Conservation (phyloP, 2,329 filamentous ascomycete species). For the Fusarium newnesense region DNA sequence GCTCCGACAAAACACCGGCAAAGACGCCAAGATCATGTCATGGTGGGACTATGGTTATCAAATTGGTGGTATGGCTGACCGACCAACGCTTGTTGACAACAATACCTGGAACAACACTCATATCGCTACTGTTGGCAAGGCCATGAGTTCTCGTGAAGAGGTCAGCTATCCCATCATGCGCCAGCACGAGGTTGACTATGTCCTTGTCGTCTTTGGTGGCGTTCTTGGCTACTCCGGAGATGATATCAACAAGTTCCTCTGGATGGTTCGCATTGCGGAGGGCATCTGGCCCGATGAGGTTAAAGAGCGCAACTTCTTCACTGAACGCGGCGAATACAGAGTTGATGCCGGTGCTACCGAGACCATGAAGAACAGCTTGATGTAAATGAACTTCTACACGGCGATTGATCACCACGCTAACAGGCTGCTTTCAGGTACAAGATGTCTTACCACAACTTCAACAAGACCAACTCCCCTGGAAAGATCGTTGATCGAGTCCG, state of each 20-base stretch:
- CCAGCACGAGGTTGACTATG: conserved; percentile 98
- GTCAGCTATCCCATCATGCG: conserved; percentile 99
- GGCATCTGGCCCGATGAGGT: conserved; percentile 99
- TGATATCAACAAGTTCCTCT: conserved; percentile 99
- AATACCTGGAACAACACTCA: conserved; percentile 99
- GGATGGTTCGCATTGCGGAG: conserved; percentile 99
- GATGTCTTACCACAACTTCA: conserved; percentile 99
- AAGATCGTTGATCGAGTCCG: conserved; percentile 93
- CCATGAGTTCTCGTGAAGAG: conserved; percentile 97
- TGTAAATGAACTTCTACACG: conserved; percentile 69
- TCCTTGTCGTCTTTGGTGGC: conserved; percentile 96
- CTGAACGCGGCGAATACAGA: conserved; percentile 89
- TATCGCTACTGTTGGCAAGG: conserved; percentile 98
- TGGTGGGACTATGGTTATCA: conserved; percentile 99
- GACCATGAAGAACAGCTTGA: conserved; percentile 99
- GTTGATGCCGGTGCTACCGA: conserved; percentile 94
- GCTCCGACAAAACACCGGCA: conserved; percentile 95
- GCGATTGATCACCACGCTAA: conserved; percentile 17
- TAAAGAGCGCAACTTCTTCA: conserved; percentile 97
- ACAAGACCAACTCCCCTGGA: conserved; percentile 88
- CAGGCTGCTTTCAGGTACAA: conserved; percentile 79
- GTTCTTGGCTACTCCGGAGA: conserved; percentile 97
- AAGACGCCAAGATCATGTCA: conserved; percentile 98
- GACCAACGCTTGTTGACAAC: conserved; percentile 97
- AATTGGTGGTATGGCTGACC: conserved; percentile 98